phyloP scores from a whole-genome alignment of 768 basidiomycete genomes.

The Boletus subparvulus region DNA sequence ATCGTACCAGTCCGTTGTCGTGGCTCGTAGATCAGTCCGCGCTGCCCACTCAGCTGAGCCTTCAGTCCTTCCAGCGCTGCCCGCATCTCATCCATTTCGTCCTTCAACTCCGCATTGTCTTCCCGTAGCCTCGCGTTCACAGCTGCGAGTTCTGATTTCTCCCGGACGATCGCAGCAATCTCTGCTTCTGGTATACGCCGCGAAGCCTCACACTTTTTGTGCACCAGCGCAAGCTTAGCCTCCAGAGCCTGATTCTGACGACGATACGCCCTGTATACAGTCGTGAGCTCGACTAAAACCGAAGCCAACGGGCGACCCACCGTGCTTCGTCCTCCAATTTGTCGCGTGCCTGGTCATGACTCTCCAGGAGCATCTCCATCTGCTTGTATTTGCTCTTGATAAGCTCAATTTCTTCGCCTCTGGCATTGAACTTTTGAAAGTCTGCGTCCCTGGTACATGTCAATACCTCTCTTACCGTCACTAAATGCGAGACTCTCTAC shows the following conservation, averaged over 20 bases:
- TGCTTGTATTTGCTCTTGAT: constrained; percentile 62
- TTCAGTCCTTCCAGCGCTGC: constrained; percentile 71
- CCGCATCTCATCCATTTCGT: constrained; percentile 63
- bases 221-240: constrained; percentile 49
- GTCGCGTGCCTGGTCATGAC: constrained; percentile 51
- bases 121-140: constrained; percentile 55
- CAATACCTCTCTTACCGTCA: constrained; percentile 1
- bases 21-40: constrained; percentile 46
- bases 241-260: constrained; percentile 64
- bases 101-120: constrained; percentile 54
- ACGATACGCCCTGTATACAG: constrained; percentile 46
- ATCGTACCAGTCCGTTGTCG: constrained; percentile 39
- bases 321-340: constrained; percentile 58
- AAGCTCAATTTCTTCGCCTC: constrained; percentile 54
- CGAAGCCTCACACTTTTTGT: constrained; percentile 41
- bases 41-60: constrained; percentile 50
- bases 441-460: constrained; percentile 62
- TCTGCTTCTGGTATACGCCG: constrained; percentile 39
- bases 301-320: constrained; percentile 37
- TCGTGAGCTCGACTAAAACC: background rate
- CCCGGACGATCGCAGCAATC: constrained; percentile 44
- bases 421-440: constrained; percentile 66
- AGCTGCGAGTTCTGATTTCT: constrained; percentile 46
- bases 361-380: constrained; percentile 63
- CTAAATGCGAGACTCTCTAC: constrained; percentile 47